Base-by-base conservation (phyloP, 352 stramenopile genomes). In the Phytopythium chamaehyphon region DNA sequence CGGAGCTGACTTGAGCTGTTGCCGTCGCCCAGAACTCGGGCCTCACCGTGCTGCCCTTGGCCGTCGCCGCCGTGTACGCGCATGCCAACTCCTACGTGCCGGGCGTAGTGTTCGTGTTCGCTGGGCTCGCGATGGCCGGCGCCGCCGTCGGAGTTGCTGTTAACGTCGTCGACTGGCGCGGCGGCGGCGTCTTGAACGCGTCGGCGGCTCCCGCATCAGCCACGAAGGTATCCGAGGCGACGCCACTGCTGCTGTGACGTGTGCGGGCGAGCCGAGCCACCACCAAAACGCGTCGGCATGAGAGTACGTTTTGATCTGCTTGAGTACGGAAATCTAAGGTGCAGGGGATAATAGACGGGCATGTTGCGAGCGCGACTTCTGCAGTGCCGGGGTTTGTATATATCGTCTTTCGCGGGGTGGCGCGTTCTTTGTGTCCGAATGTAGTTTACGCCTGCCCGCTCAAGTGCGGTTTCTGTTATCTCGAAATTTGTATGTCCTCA, bases 51-150 rank as follows among this genome's bases (percentile, higher is more conserved):
- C 83, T 90, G 36, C 82, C 82, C n/a, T 39, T 90, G 19, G 54
- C 72, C 14, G 60, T 92, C 18, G 67, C 75, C 6, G 28, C 54
- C 14, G 61, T 86, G 16, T 82, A 86, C 42, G 58, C 62, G n/a
- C 60, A 54, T 28, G 52, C 53, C 2, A 37, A 64, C 35, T 23
- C 40, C 36, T 84, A 84, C 54, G 64, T 86, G 44, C 71, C 73
- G 40, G 62, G 54, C 49, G 76, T 88, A 6, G 76, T 85, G 47
- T 43, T 80, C 22, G 73, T 90, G 44, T 90, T 91, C 51, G 44
- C 73, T 1, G 44, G 23, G 10, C 77, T 71, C 14, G 78, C 62
- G 9, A 18, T 49, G 18, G 15, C 71, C 15, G 74, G 74, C 6
- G 52, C 70, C 6, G 7, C 79, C 14, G 53, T 76, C 21, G 75